Evolutionary conservation across 805 yeast genomes (phyloP), one percentile per base, ranked within the genome.

Genomic region (Scheffersomyces ergatensis): DNA sequence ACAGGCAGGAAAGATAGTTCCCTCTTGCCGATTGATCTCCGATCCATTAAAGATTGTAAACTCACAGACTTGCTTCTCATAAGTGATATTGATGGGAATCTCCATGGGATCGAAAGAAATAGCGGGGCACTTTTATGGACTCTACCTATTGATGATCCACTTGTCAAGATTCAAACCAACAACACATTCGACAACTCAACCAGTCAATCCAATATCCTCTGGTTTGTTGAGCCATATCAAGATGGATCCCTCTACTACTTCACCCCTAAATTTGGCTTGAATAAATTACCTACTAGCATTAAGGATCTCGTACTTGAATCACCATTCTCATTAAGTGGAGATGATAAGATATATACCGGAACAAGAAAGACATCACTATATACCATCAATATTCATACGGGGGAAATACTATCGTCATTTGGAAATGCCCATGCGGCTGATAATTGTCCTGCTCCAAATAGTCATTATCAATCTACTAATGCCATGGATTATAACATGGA

Each of bases 181-280:
- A 38, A 31, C 21, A 24, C 45, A 5, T 37, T 39, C 13, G 30
- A 41, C 13, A 31, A 19, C n/a, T n/a, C 31, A 26, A 15, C 17
- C 13, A 21, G 29, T n/a, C 46, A 29, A 42, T 46, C 62, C 5
- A 66, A 65, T 45, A 57, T 64, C 38, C 77, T 83, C 0, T 86
- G 97, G 92, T 82, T 92, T 38, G 92, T 93, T 1, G 99, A 93
- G 51, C 98, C 98, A 0, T 77, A 75, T 48, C 83, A 82, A 4
- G 96, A 86, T 43, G 99, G 99, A 1, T 69, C 83, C 0, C 68
- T 93, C 3, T 90, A 83, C 59, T 88, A 82, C 56, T 92, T 92
- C 62, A 82, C 86, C 13, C 80, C 82, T 14, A 78, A 77, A 25
- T 66, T 64, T 17, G 98, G 98, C 0, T 62, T 93, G 18, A 88